Evolutionary conservation across 805 yeast species (phyloP).

Genomic region (Kodamaea neixiangensis): DNA sequence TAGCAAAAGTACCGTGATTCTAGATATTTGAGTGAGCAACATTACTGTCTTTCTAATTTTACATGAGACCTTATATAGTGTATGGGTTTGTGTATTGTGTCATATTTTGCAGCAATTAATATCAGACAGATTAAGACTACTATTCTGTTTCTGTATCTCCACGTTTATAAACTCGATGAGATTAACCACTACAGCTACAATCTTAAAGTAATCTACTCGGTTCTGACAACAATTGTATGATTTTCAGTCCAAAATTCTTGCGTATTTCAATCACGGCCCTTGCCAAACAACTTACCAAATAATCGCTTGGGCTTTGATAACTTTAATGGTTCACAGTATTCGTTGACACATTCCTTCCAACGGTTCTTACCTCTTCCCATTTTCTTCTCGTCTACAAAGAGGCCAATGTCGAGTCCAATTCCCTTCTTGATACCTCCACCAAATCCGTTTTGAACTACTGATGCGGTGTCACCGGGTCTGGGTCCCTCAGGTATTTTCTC

Average conservation of each 20-base stretch:
- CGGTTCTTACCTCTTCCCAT: background rate
- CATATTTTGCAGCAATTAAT: background rate
- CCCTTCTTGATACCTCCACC: slow-evolving; percentile 3
- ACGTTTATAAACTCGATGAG: no score
- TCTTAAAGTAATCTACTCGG: no score
- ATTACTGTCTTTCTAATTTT: background rate
- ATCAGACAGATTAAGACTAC: no score
- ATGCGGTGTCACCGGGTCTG: background rate
- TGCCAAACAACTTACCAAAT: background rate
- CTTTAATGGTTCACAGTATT: background rate
- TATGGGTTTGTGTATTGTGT: background rate
- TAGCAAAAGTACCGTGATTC: background rate
- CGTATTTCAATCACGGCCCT: background rate
- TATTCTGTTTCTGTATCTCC: no score
- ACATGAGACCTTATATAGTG: background rate
- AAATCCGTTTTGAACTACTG: background rate
- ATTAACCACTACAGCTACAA: no score
- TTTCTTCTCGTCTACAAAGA: slow-evolving; percentile 5
- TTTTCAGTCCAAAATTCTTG: no score
- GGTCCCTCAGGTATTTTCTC: background rate
- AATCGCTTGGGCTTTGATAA: background rate
- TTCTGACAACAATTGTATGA: no score
- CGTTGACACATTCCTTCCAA: slow-evolving; percentile 9
- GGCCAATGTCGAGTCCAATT: slow-evolving; percentile 7
- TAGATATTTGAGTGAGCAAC: background rate